These are phyloP conservation scores for Dryadomyces sulphureus DNA, from an alignment of 2,329 filamentous ascomycete species.

Conservation along the genomic window DNA sequence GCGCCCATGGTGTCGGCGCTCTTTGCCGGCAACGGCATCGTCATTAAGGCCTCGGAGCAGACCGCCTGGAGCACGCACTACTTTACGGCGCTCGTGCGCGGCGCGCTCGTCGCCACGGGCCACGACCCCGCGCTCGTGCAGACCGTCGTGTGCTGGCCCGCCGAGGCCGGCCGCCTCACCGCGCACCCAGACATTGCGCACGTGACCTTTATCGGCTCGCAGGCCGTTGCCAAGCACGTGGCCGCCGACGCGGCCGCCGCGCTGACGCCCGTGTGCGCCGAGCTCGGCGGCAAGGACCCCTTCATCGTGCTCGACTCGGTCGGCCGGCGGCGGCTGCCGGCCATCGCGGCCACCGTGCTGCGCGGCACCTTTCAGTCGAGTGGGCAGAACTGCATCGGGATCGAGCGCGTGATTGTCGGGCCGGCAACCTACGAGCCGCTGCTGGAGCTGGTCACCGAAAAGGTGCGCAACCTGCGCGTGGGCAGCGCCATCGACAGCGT, in stretches of 20 bases:
- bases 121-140: conserved; percentile 74
- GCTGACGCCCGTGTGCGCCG: conserved; percentile 77
- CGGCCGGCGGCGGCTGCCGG: conserved; percentile 40
- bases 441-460: conserved; percentile 53
- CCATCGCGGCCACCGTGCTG: conserved; percentile 71
- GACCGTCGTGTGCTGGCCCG: conserved; percentile 74
- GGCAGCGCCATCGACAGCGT: conserved; percentile 27
- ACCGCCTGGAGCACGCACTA: conserved; percentile 85
- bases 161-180: conserved; percentile 66
- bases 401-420: conserved; percentile 78
- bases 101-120: conserved; percentile 68
- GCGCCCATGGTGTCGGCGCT: conserved; percentile 81
- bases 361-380: conserved; percentile 89
- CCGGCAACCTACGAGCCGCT: conserved; percentile 63
- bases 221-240: conserved; percentile 74
- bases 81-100: conserved; percentile 65
- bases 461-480: conserved; percentile 59
- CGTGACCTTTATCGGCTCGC: conserved; percentile 90
- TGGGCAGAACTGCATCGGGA: conserved; percentile 95
- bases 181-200: conserved; percentile 75
- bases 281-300: conserved; percentile 91
- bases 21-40: conserved; percentile 79
- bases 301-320: conserved; percentile 78
- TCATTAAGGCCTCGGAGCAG: conserved; percentile 90
- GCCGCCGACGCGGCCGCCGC: conserved; percentile 72